phyloP scores from a whole-genome alignment of 306 rosid species.

The Trifolium fragiferum region DNA sequence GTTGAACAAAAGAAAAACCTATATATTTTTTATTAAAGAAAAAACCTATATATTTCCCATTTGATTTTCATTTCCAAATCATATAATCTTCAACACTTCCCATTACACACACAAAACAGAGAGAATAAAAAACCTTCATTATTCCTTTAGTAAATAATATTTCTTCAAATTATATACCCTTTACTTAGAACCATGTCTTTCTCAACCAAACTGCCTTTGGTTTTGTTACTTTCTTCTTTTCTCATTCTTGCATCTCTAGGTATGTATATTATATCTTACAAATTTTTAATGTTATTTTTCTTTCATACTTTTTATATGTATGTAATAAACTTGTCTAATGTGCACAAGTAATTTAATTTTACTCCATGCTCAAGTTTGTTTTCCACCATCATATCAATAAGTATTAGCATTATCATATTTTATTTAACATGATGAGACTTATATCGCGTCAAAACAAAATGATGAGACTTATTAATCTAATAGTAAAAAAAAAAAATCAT shows the following conservation, averaged over 20 bases:
- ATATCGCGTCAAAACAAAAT: no score
- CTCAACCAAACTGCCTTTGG: conserved; percentile 41
- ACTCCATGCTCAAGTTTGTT: no score
- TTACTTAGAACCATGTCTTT: conserved; percentile 40
- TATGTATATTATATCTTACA: background rate
- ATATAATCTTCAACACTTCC: background rate
- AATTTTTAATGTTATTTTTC: background rate
- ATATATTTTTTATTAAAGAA: no score
- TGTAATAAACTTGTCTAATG: no score
- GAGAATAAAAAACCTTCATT: background rate
- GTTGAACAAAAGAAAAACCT: no score
- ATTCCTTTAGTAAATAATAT: background rate
- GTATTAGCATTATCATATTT: no score
- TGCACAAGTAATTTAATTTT: no score
- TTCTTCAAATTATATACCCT: background rate
- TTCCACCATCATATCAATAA: no score
- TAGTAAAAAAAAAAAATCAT: no score
- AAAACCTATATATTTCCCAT: conserved; percentile 30
- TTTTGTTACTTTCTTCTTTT: conserved; percentile 42
- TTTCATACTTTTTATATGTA: no score
- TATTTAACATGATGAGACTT: no score
- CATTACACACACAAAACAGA: background rate
- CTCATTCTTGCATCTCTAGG: conserved; percentile 43
- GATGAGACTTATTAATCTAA: no score
- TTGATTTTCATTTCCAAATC: background rate